Evolutionary conservation across 2,329 filamentous ascomycete species (phyloP).

Genomic region (Ceratocystis lukuohia): DNA sequence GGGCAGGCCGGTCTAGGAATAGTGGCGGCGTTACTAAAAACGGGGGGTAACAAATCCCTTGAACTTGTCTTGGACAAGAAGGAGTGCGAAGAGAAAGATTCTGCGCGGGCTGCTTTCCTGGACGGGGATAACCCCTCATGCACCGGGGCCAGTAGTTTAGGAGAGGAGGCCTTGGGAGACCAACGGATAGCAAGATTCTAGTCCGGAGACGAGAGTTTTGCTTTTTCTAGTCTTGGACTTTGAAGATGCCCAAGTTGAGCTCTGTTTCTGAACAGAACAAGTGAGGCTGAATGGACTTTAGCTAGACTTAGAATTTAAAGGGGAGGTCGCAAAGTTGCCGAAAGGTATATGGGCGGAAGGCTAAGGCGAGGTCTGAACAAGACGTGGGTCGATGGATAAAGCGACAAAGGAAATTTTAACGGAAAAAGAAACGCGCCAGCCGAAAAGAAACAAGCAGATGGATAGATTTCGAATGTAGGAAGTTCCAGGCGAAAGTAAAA

Average conservation of each 20-base stretch:
- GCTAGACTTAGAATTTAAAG: not conserved
- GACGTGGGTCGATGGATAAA: not conserved
- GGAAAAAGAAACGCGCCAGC: not conserved
- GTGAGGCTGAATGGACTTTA: not conserved
- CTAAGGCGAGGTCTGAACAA: not conserved
- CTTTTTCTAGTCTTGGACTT: not conserved
- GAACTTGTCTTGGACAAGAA: slow-evolving; percentile 1
- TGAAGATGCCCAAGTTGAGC: not conserved
- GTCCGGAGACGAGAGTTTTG: not conserved
- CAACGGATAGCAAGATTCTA: slow-evolving; percentile 6
- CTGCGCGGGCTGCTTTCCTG: slow-evolving; percentile 17
- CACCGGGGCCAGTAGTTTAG: not conserved
- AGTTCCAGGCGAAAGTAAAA: not conserved
- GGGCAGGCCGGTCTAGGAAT: not conserved
- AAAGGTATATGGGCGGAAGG: not conserved
- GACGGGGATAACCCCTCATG: slow-evolving; percentile 18
- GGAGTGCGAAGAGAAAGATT: slow-evolving; percentile 15
- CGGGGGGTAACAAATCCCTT: not conserved
- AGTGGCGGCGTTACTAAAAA: not conserved
- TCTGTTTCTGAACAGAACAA: not conserved
- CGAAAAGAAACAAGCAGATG: not conserved
- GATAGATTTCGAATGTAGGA: not conserved
- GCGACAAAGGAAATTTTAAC: not conserved
- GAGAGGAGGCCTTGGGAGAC: slow-evolving; percentile 14
- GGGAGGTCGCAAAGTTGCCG: not conserved